Evolutionary conservation across 2,329 filamentous ascomycete genomes (phyloP), one percentile per base, ranked within the genome.

Genomic region (Neobulgaria alba): DNA sequence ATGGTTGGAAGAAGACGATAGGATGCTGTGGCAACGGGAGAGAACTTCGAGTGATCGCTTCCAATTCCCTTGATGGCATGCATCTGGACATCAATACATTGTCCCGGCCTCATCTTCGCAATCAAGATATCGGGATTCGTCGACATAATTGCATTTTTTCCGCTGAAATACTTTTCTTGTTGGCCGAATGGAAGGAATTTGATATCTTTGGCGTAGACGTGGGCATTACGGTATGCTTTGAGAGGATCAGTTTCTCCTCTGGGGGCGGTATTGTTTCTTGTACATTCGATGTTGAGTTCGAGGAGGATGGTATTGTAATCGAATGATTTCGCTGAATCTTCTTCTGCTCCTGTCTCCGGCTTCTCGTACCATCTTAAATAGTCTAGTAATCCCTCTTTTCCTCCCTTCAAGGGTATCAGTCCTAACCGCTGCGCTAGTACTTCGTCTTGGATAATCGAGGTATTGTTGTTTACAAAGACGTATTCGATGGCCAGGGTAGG

Each of bases 361-460:
- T 85, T 87, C 62, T 77, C 77, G 64, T 77, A 88, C 80, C 85
- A 93, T 60, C 79, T 80, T 67, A 96, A 72, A 69, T 80, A 89
- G 54, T 82, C 77, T 43, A 69, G 69, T 41, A 98, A 70, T 38
- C 85, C 89, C 41, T 84, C 73, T 50, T 80, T 77, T 46, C 79
- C 77, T 51, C 86, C 92, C 50, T 81, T 83, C 53, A 98, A 81
- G 14, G 93, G 92, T 40, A 98, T 83, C 33, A 98, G 77, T 44
- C 92, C 92, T 21, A 98, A 72, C 33, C 92, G 77, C 62, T 92
- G 85, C 12, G 89, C 82, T 38, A 98, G 79, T 3, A 98, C 90
- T 68, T 98, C 92, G 61, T 98, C 92, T 63, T 96, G 90, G 57
- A 98, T 92, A 26, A 98, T 88, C 4, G 87, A 95, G 37, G 90